Conservation (phyloP, 2,329 filamentous ascomycete genomes). For the Colletotrichum sp. region DNA sequence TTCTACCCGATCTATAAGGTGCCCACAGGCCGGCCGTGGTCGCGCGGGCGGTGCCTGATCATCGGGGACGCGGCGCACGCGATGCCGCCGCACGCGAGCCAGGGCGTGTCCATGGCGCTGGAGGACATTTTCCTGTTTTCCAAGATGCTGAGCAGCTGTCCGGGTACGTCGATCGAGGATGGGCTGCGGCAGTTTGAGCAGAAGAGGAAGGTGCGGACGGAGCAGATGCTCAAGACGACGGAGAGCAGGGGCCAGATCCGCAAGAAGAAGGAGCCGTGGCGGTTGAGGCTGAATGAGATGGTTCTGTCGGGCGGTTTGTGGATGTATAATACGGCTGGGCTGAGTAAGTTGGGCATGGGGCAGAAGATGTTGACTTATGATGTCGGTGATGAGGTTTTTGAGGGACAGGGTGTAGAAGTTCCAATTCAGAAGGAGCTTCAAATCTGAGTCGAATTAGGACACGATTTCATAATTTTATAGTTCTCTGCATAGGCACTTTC, state of each 20-base stretch:
- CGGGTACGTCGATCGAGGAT: background rate
- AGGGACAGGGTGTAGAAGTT: background rate
- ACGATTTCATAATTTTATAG: rapidly evolving
- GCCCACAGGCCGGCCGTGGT: constrained; percentile 36
- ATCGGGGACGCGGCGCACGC: constrained; percentile 65
- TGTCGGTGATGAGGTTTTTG: background rate
- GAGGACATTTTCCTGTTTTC: constrained; percentile 58
- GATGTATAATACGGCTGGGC: background rate
- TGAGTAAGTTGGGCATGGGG: background rate
- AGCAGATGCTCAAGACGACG: background rate
- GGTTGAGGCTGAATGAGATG: background rate
- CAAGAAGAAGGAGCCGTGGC: constrained; percentile 8
- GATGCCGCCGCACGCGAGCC: constrained; percentile 56
- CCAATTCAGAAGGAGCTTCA: background rate
- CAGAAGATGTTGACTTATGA: constrained; percentile 13
- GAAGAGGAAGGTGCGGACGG: background rate
- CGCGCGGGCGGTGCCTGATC: constrained; percentile 46
- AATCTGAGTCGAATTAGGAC: background rate
- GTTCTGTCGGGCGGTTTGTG: constrained; percentile 1
- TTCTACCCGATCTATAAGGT: constrained; percentile 41
- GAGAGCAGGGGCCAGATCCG: constrained; percentile 1
- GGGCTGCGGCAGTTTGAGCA: background rate
- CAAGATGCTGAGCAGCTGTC: constrained; percentile 34
- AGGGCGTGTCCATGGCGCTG: constrained; percentile 60
- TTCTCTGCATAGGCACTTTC: background rate